Conservation (phyloP, 1,139 yeast genomes). For the Suhomyces bolitotheri region DNA sequence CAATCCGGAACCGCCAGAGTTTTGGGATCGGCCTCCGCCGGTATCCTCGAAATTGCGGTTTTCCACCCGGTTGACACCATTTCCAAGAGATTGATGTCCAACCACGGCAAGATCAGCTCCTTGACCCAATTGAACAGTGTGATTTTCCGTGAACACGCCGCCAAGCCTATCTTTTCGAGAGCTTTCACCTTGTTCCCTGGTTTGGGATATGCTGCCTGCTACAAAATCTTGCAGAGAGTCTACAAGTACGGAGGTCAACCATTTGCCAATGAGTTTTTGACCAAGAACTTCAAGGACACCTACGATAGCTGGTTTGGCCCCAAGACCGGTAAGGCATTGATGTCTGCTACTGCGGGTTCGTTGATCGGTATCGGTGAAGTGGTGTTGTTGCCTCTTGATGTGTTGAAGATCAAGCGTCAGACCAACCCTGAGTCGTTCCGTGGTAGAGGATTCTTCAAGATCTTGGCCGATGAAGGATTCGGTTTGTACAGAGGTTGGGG, state of each 20-base stretch:
- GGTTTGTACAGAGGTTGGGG: conserved; percentile 98
- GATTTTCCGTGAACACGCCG: conserved; percentile 81
- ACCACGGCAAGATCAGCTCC: conserved; percentile 71
- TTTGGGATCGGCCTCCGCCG: conserved; percentile 96
- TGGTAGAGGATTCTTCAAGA: conserved; percentile 93
- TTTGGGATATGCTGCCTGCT: conserved; percentile 96
- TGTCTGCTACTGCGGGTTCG: conserved; percentile 98
- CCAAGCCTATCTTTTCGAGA: conserved; percentile 68
- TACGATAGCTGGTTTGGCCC: conserved; percentile 83
- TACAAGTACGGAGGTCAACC: conserved; percentile 99
- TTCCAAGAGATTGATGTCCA: conserved; percentile 96
- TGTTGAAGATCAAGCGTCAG: conserved; percentile 95
- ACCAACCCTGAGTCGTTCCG: conserved; percentile 97
- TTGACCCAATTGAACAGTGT: conserved; percentile 74
- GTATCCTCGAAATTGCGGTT: conserved; percentile 92
- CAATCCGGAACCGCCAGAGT: conserved; percentile 91
- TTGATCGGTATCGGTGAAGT: conserved; percentile 97
- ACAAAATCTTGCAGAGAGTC: conserved; percentile 94
- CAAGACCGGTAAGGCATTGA: conserved; percentile 92
- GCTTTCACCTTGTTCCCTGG: conserved; percentile 92
- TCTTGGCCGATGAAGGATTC: conserved; percentile 86
- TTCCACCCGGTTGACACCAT: conserved; percentile 99
- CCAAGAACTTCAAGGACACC: conserved; percentile 65
- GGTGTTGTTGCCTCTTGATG: conserved; percentile 92
- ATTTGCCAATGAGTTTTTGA: conserved; percentile 89